Base-by-base conservation (phyloP, 176 grass and related monocot genomes). In the Juncus effusus region DNA sequence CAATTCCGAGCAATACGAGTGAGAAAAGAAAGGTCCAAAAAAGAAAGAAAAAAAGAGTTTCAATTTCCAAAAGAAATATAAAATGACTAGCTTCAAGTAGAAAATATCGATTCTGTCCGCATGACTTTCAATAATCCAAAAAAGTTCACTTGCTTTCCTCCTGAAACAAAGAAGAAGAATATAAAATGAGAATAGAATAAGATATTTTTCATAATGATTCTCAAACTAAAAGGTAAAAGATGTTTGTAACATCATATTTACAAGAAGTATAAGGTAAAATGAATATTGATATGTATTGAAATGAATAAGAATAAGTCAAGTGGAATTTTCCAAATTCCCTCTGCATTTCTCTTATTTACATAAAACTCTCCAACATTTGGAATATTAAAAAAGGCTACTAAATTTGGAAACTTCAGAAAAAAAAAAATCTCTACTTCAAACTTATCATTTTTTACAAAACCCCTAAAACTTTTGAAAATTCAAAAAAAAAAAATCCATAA, bases 141-240 rank as follows among this genome's bases (percentile, higher is more conserved):
- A 72, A 59, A 10, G 16, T 36, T 72, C 14, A 72, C 69, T 72
- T 45, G 54, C 39, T 72, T 58, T 72, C 69, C 69, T 72, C 69
- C 69, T 72, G 69, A 72, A 72, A 72, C 36, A 72, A 38, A 72
- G 42, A 16, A 72, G 42, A 16, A 5, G 44, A 47, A 47, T 47
- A 58, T 40, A 28, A 28, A 36, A 66, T 55, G 36, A 70, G 6
- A 7, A 70, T 70, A 55, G 56, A 38, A 41, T 56, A 3, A 68
- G 13, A 54, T 38, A 14, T 35, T 4, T 28, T 50, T 39, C 44
- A 14, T 5, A 63, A 28, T 62, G 8, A 3, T 40, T 35, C 35
- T 54, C 8, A 54, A 7, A 39, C 41, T 13, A 16, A 45, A 55
- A 12, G 9, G 11, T 7, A 15, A 54, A 53, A 69, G 40, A 40